Evolutionary conservation across 768 basidiomycete species (phyloP), one percentile per base, ranked within the genome.

Genomic region (Tulasnella sp.): DNA sequence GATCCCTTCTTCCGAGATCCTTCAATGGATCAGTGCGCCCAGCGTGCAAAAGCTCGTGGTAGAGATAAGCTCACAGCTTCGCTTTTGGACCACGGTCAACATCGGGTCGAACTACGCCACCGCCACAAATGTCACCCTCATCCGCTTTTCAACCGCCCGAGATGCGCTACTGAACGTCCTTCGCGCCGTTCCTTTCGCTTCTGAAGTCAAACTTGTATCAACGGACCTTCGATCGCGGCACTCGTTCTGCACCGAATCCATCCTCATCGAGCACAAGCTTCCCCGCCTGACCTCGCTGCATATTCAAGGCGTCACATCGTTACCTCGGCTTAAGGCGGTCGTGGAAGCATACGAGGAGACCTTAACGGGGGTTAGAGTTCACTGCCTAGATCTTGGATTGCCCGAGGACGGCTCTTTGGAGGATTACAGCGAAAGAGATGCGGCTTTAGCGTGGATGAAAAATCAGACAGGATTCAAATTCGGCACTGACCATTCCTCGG

Each of bases 71-170:
- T 69, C 64, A 1, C 64, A 69, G n/a, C 64, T 69, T 12, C n/a
- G 34, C 24, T 18, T 14, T 14, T 69, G 64, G 64, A 69, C 64
- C 64, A 1, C 64, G 31, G 64, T 69, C 34, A n/a, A 69, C 11
- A 69, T 69, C 64, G n/a, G 14, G 64, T 69, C 28, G 64, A 69
- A 69, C 28, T 69, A 69, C 31, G 64, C 64, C 28, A 31, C 64
- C 2, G 64, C 64, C n/a, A 69, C 24, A 11, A n/a, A 69, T n/a
- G 31, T 69, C 64, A 69, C 64, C 14, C 64, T 69, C 28, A 69
- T 69, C 28, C 24, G 31, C 14, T 69, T 69, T 18, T 69, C 64
- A 28, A 69, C 64, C 8, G n/a, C 64, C 16, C 64, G 31, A 18
- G 31, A 69, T 18, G 34, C 64, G 6, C 64, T 69, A 16, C 64